Evolutionary conservation across 2,329 filamentous ascomycete genomes (phyloP), one percentile per base, ranked within the genome.

Genomic region (Colletotrichum tofieldiae): DNA sequence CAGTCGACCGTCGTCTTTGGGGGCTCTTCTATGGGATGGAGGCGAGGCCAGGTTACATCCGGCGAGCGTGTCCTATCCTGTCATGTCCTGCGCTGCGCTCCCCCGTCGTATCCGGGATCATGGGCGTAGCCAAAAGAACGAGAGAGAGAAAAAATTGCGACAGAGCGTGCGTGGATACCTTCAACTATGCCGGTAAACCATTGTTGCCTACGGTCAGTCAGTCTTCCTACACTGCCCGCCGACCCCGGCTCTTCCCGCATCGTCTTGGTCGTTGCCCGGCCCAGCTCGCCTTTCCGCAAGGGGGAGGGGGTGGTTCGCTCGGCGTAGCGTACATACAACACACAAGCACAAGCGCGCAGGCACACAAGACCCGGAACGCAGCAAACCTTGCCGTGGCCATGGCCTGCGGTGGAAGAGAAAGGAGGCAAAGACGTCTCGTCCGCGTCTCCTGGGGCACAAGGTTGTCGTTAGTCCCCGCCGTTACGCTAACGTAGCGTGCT

Each of bases 11-110:
- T 35, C 55, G 16, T 54, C n/a, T 45, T 61, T 39, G 39, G 67
- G 61, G 62, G 29, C 63, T 47, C 41, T 55, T 35, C 6, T 9
- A 69, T 59, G 45, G 18, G n/a, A 52, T 51, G 56, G 45, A 35
- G 49, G 41, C n/a, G 61, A 71, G 39, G 32, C n/a, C 68, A 63
- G 68, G 68, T 67, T 61, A 62, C 68, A 56, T 71, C 64, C 64
- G 68, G 68, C 59, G n/a, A 26, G 56, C 64, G 47, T 60, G 56
- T 66, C 63, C 56, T 49, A 61, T 71, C 63, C 39, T 45, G 63
- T 67, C 52, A 20, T 49, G 41, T n/a, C 26, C 61, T 52, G 47
- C 65, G 29, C 23, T 56, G 59, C 60, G 16, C 29, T 32, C 49
- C 60, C 20, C 23, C 39, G 59, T 51, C 32, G 29, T 56, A 41